phyloP scores from a whole-genome alignment of 1,139 yeast genomes.

The Kodamaea fungicola region DNA sequence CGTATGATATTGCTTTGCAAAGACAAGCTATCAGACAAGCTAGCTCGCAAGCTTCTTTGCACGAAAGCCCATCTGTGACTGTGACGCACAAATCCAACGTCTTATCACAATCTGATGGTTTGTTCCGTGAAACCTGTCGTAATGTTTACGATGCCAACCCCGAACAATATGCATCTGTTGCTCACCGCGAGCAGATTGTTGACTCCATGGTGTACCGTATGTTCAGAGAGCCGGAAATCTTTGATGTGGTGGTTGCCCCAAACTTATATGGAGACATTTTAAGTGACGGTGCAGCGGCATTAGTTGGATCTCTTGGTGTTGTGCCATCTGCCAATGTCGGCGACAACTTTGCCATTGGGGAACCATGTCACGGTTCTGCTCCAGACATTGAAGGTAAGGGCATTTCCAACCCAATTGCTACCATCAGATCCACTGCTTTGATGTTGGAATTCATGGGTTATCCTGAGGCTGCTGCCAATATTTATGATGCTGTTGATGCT shows the following conservation, averaged over 20 bases:
- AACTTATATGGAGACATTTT: constrained; percentile 96
- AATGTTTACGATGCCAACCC: constrained; percentile 67
- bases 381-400: constrained; percentile 97
- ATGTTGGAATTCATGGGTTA: constrained; percentile 97
- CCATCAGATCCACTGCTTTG: constrained; percentile 94
- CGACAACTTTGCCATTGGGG: constrained; percentile 93
- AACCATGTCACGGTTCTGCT: constrained; percentile 98
- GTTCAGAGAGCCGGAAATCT: constrained; percentile 96
- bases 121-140: constrained; percentile 90
- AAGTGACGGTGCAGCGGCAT: constrained; percentile 98
- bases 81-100: constrained; percentile 97
- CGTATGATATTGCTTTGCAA: constrained; percentile 87
- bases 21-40: constrained; percentile 79
- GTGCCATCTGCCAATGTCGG: constrained; percentile 99
- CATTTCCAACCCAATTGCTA: constrained; percentile 95
- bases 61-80: constrained; percentile 67
- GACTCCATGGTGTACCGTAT: constrained; percentile 98
- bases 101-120: constrained; percentile 86
- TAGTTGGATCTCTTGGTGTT: constrained; percentile 96
- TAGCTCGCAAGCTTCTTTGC: constrained; percentile 37
- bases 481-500: constrained; percentile 92
- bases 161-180: constrained; percentile 53
- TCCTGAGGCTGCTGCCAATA: constrained; percentile 84
- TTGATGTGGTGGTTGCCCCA: constrained; percentile 98
- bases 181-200: constrained; percentile 90